Evolutionary conservation across 2,329 filamentous ascomycete species (phyloP).

Genomic region (Cladosporium velox): DNA sequence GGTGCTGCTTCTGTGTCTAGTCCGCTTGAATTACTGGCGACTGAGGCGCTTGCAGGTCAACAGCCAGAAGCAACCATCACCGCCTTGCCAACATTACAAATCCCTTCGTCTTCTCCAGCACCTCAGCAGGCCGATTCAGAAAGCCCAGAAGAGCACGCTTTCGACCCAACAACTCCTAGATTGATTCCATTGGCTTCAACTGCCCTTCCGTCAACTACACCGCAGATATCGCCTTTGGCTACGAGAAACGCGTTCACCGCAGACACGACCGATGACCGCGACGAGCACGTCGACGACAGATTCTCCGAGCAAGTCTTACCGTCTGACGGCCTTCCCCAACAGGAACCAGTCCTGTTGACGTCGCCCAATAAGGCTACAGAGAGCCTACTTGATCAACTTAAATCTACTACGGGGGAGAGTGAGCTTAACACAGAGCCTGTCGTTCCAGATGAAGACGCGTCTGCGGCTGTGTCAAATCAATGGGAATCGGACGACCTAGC

Average conservation of each 20-base stretch:
- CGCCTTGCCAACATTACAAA: neutral
- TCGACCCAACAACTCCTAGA: conserved; percentile 2
- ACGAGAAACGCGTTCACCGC: neutral
- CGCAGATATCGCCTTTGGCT: conserved; percentile 10
- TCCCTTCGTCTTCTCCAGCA: conserved; percentile 3
- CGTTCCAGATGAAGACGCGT: neutral
- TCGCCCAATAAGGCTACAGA: conserved; percentile 1
- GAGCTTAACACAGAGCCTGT: conserved; percentile 1
- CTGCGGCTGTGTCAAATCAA: neutral
- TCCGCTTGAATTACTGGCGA: neutral
- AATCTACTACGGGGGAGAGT: neutral
- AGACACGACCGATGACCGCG: neutral
- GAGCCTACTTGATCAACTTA: neutral
- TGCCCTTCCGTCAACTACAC: conserved; percentile 14
- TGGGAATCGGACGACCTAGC: conserved; percentile 21
- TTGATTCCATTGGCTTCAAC: conserved; percentile 2
- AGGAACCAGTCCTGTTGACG: neutral
- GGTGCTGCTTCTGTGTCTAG: neutral
- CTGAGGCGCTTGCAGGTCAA: neutral
- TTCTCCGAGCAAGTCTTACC: neutral
- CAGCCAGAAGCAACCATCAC: neutral
- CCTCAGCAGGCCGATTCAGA: neutral
- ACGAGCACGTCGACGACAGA: neutral
- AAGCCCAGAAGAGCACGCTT: neutral
- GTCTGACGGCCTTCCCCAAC: neutral